Evolutionary conservation across 2,329 filamentous ascomycete species (phyloP), one percentile per base, ranked within the genome.

Genomic region (Rasamsonia emersonii): DNA sequence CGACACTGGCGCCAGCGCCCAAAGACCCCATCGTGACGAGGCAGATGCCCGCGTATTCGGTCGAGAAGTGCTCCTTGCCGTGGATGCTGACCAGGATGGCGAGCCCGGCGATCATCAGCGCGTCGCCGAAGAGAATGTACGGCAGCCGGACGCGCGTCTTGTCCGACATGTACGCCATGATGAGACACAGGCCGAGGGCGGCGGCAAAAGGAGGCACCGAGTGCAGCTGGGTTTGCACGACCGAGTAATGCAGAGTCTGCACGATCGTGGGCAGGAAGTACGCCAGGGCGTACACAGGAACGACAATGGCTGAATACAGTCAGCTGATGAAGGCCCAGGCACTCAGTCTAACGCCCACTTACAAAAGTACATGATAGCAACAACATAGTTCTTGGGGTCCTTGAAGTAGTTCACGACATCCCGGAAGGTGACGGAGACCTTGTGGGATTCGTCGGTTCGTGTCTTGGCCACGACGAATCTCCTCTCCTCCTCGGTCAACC

Each of bases 11-110:
- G 3, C 42, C 49, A 5, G 42, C 39, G 13, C 42, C 38, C 21
- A 51, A 53, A 1, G 46, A 30, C 4, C 59, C 62, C 55, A 64
- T 62, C 1, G 59, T 44, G 8, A 61, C 49, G 6, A 66, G 44
- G 31, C 56, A 60, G 2, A 64, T 50, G 2, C 51, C 62, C 3
- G 53, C 56, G 35, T 67, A 67, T 25, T 59, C 44, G 1, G 47
- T 46, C 1, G 50, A 51, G 21, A 58, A 58, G 5, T 50, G 25
- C 3, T 28, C 8, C n/a, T 34, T 23, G 20, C 41, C 32, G 26
- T 50, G 44, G n/a, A 39, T 28, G 18, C 36, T 43, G 20, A 48
- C 14, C 28, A 54, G 38, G 17, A 53, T 39, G 5, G 43, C 42
- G 5, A 52, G 30, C n/a, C 52, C 52, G 15, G 41, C 34, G 15